phyloP scores from a whole-genome alignment of 768 basidiomycete genomes.

The Hortiboletus campestris region DNA sequence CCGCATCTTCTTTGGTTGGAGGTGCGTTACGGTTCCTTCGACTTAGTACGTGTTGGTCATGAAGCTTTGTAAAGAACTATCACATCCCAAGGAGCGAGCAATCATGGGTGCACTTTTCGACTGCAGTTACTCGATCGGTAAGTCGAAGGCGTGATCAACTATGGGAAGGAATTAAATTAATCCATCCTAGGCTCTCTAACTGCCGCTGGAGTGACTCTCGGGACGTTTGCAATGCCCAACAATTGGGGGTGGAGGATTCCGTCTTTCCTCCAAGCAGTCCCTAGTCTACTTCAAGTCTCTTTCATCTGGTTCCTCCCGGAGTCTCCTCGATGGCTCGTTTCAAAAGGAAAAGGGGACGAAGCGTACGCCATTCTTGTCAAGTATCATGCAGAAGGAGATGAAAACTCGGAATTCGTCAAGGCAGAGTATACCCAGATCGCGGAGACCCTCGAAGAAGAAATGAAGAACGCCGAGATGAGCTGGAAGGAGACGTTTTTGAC shows the following conservation, averaged over 20 bases:
- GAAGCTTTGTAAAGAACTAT: conserved; percentile 12
- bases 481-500: conserved; percentile 3
- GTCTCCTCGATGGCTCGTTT: conserved; percentile 64
- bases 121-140: conserved; percentile 11
- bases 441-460: conserved; percentile 43
- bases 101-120: conserved; percentile 13
- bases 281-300: conserved; percentile 49
- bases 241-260: conserved; percentile 74
- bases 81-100: conserved; percentile 23
- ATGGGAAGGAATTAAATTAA: neutral
- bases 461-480: neutral
- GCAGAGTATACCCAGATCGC: conserved; percentile 59
- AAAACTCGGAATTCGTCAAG: conserved; percentile 49
- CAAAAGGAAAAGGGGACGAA: conserved; percentile 51
- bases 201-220: conserved; percentile 56
- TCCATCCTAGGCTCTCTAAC: conserved; percentile 9
- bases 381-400: conserved; percentile 62
- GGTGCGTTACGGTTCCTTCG: conserved; percentile 2
- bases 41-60: too few relatives aligned
- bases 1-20: conserved; percentile 20
- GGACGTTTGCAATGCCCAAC: conserved; percentile 56
- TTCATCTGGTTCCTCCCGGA: conserved; percentile 63
- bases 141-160: neutral
- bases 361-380: conserved; percentile 48
- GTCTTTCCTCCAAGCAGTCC: conserved; percentile 53